Evolutionary conservation across 179 eudicot genomes (phyloP).

Genomic region (Spinacia oleracea): DNA sequence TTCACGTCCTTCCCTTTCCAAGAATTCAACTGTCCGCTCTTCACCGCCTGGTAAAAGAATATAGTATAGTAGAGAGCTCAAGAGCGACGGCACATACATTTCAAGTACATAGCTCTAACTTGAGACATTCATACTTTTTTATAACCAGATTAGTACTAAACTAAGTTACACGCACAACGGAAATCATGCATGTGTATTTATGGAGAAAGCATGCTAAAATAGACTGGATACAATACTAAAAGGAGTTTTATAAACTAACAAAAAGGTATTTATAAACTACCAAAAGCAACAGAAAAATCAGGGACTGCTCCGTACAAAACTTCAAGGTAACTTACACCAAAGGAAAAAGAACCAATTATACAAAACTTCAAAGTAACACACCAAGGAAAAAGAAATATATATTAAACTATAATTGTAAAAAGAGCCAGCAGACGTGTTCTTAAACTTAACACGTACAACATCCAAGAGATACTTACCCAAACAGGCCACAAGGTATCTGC

Average conservation of each 20-base stretch:
- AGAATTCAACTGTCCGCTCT: constrained; percentile 74
- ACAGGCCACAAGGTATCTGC: constrained; percentile 94
- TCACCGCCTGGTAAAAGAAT: constrained; percentile 69
- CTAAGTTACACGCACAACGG: background rate
- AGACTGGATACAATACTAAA: background rate
- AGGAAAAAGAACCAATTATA: background rate
- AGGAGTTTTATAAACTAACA: background rate
- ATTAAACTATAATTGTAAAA: constrained; percentile 3
- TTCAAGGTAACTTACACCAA: background rate
- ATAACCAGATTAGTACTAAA: background rate
- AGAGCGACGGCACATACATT: background rate
- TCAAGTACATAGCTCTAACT: background rate
- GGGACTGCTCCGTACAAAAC: background rate
- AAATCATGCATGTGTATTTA: background rate
- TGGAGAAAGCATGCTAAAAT: background rate
- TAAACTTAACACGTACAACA: constrained; percentile 5
- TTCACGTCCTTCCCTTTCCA: constrained; percentile 88
- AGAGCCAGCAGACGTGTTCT: background rate
- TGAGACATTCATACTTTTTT: background rate
- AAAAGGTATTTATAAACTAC: background rate
- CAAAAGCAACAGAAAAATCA: background rate
- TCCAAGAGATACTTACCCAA: constrained; percentile 61
- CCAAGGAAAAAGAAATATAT: background rate
- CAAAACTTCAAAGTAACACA: background rate
- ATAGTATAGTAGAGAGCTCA: constrained; percentile 9